Base-by-base conservation (phyloP, 371 early-diverging fungal genomes). In the Sporodiniella umbellata region DNA sequence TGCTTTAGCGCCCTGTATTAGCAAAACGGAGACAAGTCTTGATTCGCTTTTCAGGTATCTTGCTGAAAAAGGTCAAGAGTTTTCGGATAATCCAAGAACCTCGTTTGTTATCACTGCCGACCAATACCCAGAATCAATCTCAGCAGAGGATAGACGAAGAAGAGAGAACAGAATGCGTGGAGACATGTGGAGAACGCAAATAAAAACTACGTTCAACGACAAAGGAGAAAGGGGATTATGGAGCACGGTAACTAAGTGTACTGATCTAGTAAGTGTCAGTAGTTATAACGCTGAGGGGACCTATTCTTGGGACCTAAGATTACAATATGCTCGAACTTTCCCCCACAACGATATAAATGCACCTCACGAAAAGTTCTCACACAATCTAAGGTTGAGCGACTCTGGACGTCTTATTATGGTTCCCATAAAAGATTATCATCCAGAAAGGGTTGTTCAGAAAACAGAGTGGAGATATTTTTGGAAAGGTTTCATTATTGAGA, bases 251-350 rank as follows among this genome's bases (percentile, higher is more conserved):
- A 68, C 67, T 0, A 60, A 73, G 2, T 56, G 54, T 8, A 42
- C 43, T 3, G 63, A 68, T 37, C 15, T 69, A 8, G 66, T 77
- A 2, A 60, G 54, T 11, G 48, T 68, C 7, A 65, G 42, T 35
- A 51, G 56, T 15, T 55, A 49, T 0, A 56, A 66, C 33, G 23
- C 69, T n/a, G 71, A 77, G 19, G 45, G 58, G 14, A 51, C 66
- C 14, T 77, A 77, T 25, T 68, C 73, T 0, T 77, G 77, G 77
- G 73, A 77, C 19, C 40, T 63, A 19, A 64, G 54, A 33, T 37
- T 77, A 0, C 62, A 77, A 26, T 56, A 51, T 8, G 73, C 71
- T 8, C 64, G 61, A 24, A 58, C 61, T 0, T 8, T 77, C 1
- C 55, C 59, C 7, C 48, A 60, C 21, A 56, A 66, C 11, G 58